Evolutionary conservation across 805 yeast genomes (phyloP).

Genomic region (Myxozyma neotropica): DNA sequence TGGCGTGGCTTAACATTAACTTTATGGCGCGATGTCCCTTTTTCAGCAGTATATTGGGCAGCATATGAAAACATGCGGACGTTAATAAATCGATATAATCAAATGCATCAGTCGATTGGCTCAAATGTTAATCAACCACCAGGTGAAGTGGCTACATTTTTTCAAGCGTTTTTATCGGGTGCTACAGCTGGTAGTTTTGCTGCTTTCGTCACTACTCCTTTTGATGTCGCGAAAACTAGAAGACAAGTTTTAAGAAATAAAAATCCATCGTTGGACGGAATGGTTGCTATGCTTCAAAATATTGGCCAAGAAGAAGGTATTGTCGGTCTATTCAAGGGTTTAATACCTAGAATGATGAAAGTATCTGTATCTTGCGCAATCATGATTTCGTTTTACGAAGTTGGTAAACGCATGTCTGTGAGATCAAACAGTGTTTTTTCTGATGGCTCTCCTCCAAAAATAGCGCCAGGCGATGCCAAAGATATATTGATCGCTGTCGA

Average conservation of each 20-base stretch:
- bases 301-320: slow-evolving; percentile 76
- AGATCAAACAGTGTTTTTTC: slow-evolving; percentile 3
- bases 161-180: slow-evolving; percentile 67
- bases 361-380: slow-evolving; percentile 98
- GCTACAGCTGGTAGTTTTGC: slow-evolving; percentile 82
- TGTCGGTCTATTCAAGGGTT: slow-evolving; percentile 83
- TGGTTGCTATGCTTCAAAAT: slow-evolving; percentile 65
- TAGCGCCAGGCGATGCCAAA: neutral
- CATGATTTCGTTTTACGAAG: slow-evolving; percentile 93
- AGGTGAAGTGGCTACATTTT: slow-evolving; percentile 39
- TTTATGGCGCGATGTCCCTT: slow-evolving; percentile 96
- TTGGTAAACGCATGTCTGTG: slow-evolving; percentile 65
- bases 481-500: slow-evolving; percentile 4
- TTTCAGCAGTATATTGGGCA: slow-evolving; percentile 90
- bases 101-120: neutral
- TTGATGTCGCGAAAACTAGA: slow-evolving; percentile 96
- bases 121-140: neutral
- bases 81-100: slow-evolving; percentile 11
- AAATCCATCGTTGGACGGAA: slow-evolving; percentile 42
- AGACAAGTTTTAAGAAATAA: slow-evolving; percentile 58
- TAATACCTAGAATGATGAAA: slow-evolving; percentile 82
- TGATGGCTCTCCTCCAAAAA: neutral
- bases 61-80: slow-evolving; percentile 33
- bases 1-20: slow-evolving; percentile 88
- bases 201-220: slow-evolving; percentile 87